These are phyloP conservation scores for Cutaneotrichosporon mucoides DNA, from an alignment of 1,284 basidiomycete genomes.

Conservation along the genomic window DNA sequence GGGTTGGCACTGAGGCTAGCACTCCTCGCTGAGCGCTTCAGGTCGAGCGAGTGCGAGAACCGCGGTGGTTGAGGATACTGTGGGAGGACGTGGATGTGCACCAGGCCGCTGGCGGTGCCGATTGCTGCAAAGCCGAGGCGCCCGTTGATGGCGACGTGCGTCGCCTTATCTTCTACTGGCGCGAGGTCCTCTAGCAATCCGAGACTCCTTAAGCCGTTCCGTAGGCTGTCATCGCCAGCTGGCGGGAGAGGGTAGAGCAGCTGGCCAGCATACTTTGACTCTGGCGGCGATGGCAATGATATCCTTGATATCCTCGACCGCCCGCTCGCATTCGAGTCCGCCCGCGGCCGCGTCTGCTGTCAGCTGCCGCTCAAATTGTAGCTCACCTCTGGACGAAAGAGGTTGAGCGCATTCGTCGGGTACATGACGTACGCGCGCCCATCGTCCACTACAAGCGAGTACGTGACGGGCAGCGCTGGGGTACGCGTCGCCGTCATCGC, in stretches of 20 bases:
- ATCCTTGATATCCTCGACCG: not conserved
- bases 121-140: slow-evolving; percentile 81
- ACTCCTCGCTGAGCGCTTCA: slow-evolving; percentile 35
- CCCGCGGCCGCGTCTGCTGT: not conserved
- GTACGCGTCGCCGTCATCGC: slow-evolving; percentile 23
- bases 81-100: slow-evolving; percentile 55
- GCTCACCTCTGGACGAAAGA: slow-evolving; percentile 3
- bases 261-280: slow-evolving; percentile 2
- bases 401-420: slow-evolving; percentile 20
- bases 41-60: slow-evolving; percentile 29
- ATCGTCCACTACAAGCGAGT: slow-evolving; percentile 45
- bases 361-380: not conserved
- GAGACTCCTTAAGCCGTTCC: slow-evolving; percentile 7
- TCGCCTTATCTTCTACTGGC: slow-evolving; percentile 55
- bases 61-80: slow-evolving; percentile 26
- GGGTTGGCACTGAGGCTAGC: slow-evolving; percentile 49
- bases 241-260: slow-evolving; percentile 11
- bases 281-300: not conserved
- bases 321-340: not conserved
- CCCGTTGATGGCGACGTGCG: slow-evolving; percentile 64
- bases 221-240: not conserved
- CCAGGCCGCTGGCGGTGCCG: slow-evolving; percentile 62
- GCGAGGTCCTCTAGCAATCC: slow-evolving; percentile 16
- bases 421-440: slow-evolving; percentile 49
- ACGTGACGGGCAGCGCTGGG: slow-evolving; percentile 31